Percentiles rank a stretch among this genome's conserved stretches.
phyloP scores from a whole-genome alignment of 345 rosid genomes.

The Pistacia vera region DNA sequence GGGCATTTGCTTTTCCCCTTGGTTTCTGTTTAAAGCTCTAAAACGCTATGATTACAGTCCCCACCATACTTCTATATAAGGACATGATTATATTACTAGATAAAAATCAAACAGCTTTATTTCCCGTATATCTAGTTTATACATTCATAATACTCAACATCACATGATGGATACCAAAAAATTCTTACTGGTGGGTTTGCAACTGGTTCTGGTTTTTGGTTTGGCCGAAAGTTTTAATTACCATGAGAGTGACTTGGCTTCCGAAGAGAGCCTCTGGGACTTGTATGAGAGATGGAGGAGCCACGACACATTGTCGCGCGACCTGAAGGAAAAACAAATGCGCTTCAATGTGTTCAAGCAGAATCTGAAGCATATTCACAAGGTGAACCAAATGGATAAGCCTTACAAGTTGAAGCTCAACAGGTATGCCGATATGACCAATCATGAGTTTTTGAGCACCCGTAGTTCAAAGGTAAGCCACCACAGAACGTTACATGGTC shows the following conservation, averaged over 20 bases:
- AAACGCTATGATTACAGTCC: neutral
- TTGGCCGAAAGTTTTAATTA: conserved; percentile 36
- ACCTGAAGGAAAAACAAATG: conserved; percentile 37
- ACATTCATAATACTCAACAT: neutral
- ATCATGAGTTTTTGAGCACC: conserved; percentile 37
- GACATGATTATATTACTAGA: neutral
- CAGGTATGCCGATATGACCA: conserved; percentile 42
- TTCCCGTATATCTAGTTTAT: neutral
- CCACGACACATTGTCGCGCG: conserved; percentile 39
- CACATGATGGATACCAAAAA: neutral
- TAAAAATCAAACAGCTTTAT: conserved; percentile 1
- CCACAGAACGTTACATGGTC: conserved; percentile 32
- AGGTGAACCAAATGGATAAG: conserved; percentile 44
- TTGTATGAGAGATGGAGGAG: conserved; percentile 53
- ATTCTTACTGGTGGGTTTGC: conserved; percentile 22
- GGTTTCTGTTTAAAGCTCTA: conserved; percentile 23
- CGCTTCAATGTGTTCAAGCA: conserved; percentile 48
- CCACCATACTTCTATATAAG: neutral
- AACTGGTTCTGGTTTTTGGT: conserved; percentile 28
- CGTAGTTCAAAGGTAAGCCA: conserved; percentile 44
- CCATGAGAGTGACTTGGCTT: conserved; percentile 37
- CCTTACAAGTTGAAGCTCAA: conserved; percentile 44
- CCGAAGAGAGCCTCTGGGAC: conserved; percentile 44
- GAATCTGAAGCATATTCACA: conserved; percentile 42
- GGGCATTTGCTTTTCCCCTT: conserved; percentile 11